Percentiles rank a stretch among this genome's conserved stretches.
phyloP scores from a whole-genome alignment of 495 filamentous ascomycete genomes.

The Penicillium riverlandense region DNA sequence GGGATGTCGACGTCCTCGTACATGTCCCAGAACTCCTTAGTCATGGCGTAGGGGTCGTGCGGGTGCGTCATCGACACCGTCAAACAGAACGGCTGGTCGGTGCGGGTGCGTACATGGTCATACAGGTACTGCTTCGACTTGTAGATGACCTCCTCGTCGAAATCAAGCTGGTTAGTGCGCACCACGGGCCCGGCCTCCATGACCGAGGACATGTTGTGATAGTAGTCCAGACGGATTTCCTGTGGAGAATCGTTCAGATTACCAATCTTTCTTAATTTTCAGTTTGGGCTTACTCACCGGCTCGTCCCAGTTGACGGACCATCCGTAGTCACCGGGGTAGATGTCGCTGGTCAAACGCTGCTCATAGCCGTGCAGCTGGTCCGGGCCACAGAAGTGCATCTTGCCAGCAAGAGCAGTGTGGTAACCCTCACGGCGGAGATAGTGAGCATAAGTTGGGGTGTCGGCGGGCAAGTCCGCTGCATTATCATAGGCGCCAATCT shows the following conservation, averaged over 20 bases:
- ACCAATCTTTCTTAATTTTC: neutral
- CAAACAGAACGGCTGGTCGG: conserved; percentile 70
- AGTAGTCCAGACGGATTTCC: conserved; percentile 79
- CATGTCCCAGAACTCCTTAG: conserved; percentile 78
- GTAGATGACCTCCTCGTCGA: conserved; percentile 89
- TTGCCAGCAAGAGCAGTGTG: conserved; percentile 86
- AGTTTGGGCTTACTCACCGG: conserved; percentile 36
- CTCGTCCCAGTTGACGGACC: conserved; percentile 85
- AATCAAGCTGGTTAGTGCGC: conserved; percentile 88
- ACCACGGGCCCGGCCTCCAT: conserved; percentile 76
- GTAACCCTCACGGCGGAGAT: conserved; percentile 75
- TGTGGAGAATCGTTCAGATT: conserved; percentile 4
- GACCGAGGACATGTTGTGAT: conserved; percentile 86
- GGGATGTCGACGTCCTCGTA: conserved; percentile 85
- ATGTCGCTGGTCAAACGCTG: conserved; percentile 84
- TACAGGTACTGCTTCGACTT: conserved; percentile 75
- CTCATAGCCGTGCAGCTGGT: conserved; percentile 88
- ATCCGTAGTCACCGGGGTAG: conserved; percentile 85
- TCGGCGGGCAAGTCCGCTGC: conserved; percentile 68
- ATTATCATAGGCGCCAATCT: conserved; percentile 84
- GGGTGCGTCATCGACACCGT: conserved; percentile 89
- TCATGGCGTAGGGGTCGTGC: conserved; percentile 87
- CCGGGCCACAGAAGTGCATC: conserved; percentile 88
- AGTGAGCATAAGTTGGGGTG: conserved; percentile 80
- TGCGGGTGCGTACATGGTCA: conserved; percentile 67